Evolutionary conservation across 495 filamentous ascomycete species (phyloP), one percentile per base, ranked within the genome.

Genomic region (Aspergillus sparsus): DNA sequence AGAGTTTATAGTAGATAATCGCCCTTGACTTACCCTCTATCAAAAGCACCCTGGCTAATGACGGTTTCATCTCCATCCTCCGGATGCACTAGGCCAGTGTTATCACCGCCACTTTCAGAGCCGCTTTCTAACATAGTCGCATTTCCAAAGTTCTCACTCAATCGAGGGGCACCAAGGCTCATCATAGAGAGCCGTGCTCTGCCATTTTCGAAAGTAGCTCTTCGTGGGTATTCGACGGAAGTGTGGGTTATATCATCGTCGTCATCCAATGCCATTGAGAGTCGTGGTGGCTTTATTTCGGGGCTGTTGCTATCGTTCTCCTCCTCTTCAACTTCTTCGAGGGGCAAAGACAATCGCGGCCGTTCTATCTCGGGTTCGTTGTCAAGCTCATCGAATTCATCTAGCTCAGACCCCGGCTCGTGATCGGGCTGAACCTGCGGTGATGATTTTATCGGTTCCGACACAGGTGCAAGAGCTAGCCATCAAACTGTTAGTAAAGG

Each of bases 221-320:
- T 76, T 53, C 88, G 77, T 9, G 86, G 82, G 47, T 89, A 76
- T 71, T 93, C 90, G 35, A 93, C 80, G 18, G 88, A 89, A 58
- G 78, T 80, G 49, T 83, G 76, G 1, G 89, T 92, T 37, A 83
- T 79, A 62, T 90, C 85, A 35, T 88, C 55, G 4, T 58, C 87
- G 34, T 89, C 87, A 33, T 88, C 88, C 39, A 90, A 72, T 6
- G 82, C 79, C 39, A 85, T 75, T 50, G 86, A 87, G 45, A 80
- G 66, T 55, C 80, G 79, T 44, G 89, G 87, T 8, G 88, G 85
- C 15, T 79, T 77, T 52, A 85, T 74, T 35, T 82, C 71, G 6
- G 77, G 76, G 57, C 77, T 80, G 4, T 44, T 44, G 18, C 80
- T 82, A 56, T 83, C 85, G 32, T 27, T 27, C 21, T 87, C 84